These are phyloP conservation scores for Schizothecium vesticola DNA, from an alignment of 495 filamentous ascomycete species.

Conservation along the genomic window DNA sequence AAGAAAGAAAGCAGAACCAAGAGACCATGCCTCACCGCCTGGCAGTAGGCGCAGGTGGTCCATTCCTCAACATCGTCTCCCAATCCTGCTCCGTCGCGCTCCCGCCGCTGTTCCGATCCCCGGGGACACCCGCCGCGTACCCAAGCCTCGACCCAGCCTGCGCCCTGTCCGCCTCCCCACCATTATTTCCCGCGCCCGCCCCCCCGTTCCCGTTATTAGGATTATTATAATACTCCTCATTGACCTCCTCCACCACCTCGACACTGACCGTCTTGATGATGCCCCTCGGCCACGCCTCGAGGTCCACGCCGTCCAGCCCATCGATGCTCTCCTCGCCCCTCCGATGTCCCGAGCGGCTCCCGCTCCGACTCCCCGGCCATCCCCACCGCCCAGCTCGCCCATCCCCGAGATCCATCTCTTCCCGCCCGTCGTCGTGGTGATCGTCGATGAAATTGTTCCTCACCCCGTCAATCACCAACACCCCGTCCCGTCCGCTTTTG, in stretches of 20 bases:
- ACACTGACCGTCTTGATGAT: conserved; percentile 40
- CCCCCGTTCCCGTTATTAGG: not conserved
- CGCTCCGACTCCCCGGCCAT: not conserved
- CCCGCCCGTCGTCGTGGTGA: not conserved
- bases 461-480: not conserved
- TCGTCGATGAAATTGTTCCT: conserved; percentile 3
- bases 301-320: conserved; percentile 11
- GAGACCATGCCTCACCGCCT: not conserved
- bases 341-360: not conserved
- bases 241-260: conserved; percentile 34
- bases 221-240: conserved; percentile 16
- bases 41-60: conserved; percentile 9
- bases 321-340: conserved; percentile 6
- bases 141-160: not conserved
- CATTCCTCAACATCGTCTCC: conserved; percentile 24
- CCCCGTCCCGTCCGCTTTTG: not conserved
- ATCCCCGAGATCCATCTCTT: conserved; percentile 7
- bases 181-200: not conserved
- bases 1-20: not conserved
- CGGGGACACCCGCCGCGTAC: not conserved
- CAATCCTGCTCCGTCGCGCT: conserved; percentile 25
- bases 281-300: conserved; percentile 28
- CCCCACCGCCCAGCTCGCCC: not conserved
- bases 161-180: not conserved
- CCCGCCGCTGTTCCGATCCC: conserved; percentile 9